Evolutionary conservation across 2,329 filamentous ascomycete genomes (phyloP), one percentile per base, ranked within the genome.

Genomic region (Aureobasidium vineae): DNA sequence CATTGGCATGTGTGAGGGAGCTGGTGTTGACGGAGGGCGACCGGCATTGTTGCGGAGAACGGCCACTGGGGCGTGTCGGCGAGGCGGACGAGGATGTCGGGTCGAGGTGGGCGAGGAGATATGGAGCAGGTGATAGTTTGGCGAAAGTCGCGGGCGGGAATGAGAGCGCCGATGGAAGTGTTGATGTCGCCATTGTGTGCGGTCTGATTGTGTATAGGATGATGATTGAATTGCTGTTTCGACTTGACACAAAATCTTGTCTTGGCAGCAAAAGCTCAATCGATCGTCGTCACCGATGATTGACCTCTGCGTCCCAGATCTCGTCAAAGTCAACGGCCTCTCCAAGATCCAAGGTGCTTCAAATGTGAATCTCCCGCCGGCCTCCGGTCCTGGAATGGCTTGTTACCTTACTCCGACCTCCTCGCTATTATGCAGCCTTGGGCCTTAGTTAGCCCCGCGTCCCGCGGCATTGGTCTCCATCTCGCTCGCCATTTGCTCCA

Each of bases 1-100:
- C 95, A 75, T 96, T 89, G 66, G 92, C 90, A 77, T 99, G 92
- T 0, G 92, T 91, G 59, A 99, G 82, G 26, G 91, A 95, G 31
- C 90, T 90, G 0, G 87, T 87, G 77, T 97, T 95, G 72, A 95
- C 83, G 40, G 88, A 87, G n/a, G 90, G 87, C 26, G 83, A 77
- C 52, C 95, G 88, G 67, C 88, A 86, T 72, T 93, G 85, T 36
- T 84, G 80, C 7, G 90, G 86, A 2, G 83, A 78, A 70, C 95
- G 91, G 69, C 91, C 91, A 77, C 96, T 97, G 74, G 92, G 91
- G 73, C 95, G 90, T 52, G 86, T 81, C 1, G 90, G 83, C 61
- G 84, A 79, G 66, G 74, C 81, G 78, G 63, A 79, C 76, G 70
- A 81, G 80, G 31, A 80, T 68, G 60, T 80, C 72, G 88, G 85